These are phyloP conservation scores for Daedaleopsis nitida DNA, from an alignment of 768 basidiomycete genomes.

Conservation along the genomic window DNA sequence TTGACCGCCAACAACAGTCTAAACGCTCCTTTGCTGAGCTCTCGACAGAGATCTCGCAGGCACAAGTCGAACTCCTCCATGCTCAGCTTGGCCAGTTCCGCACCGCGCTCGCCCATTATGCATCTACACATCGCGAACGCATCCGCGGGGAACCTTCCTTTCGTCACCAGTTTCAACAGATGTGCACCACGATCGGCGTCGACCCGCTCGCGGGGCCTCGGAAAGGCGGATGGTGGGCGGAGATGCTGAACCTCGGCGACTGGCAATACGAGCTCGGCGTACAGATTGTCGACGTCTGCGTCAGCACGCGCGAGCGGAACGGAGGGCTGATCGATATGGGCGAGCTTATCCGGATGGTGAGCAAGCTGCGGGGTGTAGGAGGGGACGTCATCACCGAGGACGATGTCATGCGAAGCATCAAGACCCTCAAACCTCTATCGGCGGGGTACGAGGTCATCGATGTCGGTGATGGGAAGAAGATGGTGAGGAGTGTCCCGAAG, in stretches of 20 bases:
- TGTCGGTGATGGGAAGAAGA: slow-evolving; percentile 66
- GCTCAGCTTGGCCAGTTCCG: slow-evolving; percentile 85
- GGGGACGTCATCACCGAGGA: slow-evolving; percentile 80
- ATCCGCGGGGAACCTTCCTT: slow-evolving; percentile 86
- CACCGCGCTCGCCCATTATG: slow-evolving; percentile 76
- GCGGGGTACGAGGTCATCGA: slow-evolving; percentile 89
- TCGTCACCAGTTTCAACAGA: slow-evolving; percentile 90
- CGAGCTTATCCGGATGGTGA: slow-evolving; percentile 80
- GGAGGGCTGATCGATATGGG: slow-evolving; percentile 91
- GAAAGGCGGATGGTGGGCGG: slow-evolving; percentile 90
- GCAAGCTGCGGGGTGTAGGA: slow-evolving; percentile 69
- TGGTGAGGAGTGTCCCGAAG: slow-evolving; percentile 88
- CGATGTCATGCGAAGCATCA: slow-evolving; percentile 82
- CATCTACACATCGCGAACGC: slow-evolving; percentile 77
- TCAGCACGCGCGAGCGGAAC: slow-evolving; percentile 84
- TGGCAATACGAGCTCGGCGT: slow-evolving; percentile 97
- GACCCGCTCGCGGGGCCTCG: slow-evolving; percentile 90
- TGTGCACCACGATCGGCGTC: slow-evolving; percentile 94
- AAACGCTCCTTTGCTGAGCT: slow-evolving; percentile 80
- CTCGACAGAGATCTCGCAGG: slow-evolving; percentile 72
- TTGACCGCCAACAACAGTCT: slow-evolving; percentile 85
- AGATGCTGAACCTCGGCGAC: slow-evolving; percentile 84
- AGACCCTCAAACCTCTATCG: slow-evolving; percentile 83
- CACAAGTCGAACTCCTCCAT: slow-evolving; percentile 78
- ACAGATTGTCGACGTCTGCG: slow-evolving; percentile 91